These are phyloP conservation scores for Huntiella savannae DNA, from an alignment of 2,329 filamentous ascomycete species.

Conservation along the genomic window DNA sequence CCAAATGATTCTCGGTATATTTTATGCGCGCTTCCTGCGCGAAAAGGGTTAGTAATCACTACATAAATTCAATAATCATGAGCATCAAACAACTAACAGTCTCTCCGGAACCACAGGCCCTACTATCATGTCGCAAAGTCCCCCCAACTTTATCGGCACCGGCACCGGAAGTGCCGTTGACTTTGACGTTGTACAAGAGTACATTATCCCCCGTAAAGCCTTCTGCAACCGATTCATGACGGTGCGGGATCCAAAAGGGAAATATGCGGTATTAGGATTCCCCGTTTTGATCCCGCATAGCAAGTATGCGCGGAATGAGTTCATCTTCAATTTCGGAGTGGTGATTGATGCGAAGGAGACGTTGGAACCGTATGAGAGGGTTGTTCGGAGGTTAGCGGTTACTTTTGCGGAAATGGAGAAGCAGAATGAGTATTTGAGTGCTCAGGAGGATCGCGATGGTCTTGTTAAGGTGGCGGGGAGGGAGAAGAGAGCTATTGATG, in stretches of 20 bases:
- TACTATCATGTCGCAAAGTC: slow-evolving; percentile 28
- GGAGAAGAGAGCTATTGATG: slow-evolving; percentile 51
- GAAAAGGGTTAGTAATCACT: slow-evolving; percentile 31
- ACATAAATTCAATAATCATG: background rate
- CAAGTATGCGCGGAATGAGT: slow-evolving; percentile 79
- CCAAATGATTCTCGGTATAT: slow-evolving; percentile 49
- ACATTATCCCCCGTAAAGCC: slow-evolving; percentile 84
- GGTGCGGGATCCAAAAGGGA: slow-evolving; percentile 49
- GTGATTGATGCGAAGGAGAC: slow-evolving; percentile 51
- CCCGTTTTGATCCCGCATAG: slow-evolving; percentile 72
- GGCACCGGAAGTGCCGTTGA: slow-evolving; percentile 50
- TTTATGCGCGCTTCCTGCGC: slow-evolving; percentile 50
- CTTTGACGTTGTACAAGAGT: slow-evolving; percentile 73
- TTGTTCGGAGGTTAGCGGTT: slow-evolving; percentile 68
- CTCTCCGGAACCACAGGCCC: slow-evolving; percentile 42
- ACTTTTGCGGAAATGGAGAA: slow-evolving; percentile 82
- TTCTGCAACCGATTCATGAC: slow-evolving; percentile 85
- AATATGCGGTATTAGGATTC: slow-evolving; percentile 66
- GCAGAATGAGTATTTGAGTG: slow-evolving; percentile 66
- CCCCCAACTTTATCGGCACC: slow-evolving; percentile 19
- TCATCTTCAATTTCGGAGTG: slow-evolving; percentile 95
- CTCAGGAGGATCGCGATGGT: slow-evolving; percentile 24
- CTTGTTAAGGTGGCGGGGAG: slow-evolving; percentile 18
- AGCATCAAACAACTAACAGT: slow-evolving; percentile 23
- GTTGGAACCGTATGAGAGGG: slow-evolving; percentile 61